Conservation (phyloP, 371 early-diverging fungal species). For the Syncephalastrum contaminatum region DNA sequence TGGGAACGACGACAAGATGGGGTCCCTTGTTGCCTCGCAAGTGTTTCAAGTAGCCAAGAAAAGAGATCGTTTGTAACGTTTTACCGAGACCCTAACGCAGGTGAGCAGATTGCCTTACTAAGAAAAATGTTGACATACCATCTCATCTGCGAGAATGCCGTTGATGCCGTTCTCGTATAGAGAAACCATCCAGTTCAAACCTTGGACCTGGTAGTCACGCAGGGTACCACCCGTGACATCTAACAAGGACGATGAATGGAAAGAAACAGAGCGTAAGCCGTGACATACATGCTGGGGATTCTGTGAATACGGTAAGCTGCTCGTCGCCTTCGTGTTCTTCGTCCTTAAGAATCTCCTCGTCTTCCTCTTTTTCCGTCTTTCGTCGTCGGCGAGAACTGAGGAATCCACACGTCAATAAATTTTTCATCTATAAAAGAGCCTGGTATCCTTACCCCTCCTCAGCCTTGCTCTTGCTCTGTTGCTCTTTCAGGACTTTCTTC, state of each 20-base stretch:
- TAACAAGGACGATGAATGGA: constrained; percentile 20
- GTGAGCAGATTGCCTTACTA: not conserved
- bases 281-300: constrained; percentile 81
- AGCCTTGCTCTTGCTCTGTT: constrained; percentile 31
- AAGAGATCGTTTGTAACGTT: constrained; percentile 97
- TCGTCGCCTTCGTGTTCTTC: constrained; percentile 65
- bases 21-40: constrained; percentile 77
- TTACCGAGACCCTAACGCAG: constrained; percentile 93
- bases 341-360: constrained; percentile 80
- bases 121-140: constrained; percentile 58
- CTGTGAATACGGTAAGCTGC: constrained; percentile 72
- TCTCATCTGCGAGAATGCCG: constrained; percentile 99
- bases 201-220: constrained; percentile 97
- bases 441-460: constrained; percentile 38
- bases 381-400: constrained; percentile 62
- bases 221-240: constrained; percentile 88
- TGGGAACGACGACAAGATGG: constrained; percentile 96
- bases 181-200: constrained; percentile 98
- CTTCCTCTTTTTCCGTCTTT: constrained; percentile 96
- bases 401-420: no score
- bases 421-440: constrained; percentile 42
- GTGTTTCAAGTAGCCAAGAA: constrained; percentile 92
- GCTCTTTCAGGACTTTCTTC: constrained; percentile 41
- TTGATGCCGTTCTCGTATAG: constrained; percentile 98
- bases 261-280: not conserved